Percentiles rank a stretch among this genome's conserved stretches.
Conservation (phyloP, 73 alveolate genomes). For the Stentor coeruleus region DNA sequence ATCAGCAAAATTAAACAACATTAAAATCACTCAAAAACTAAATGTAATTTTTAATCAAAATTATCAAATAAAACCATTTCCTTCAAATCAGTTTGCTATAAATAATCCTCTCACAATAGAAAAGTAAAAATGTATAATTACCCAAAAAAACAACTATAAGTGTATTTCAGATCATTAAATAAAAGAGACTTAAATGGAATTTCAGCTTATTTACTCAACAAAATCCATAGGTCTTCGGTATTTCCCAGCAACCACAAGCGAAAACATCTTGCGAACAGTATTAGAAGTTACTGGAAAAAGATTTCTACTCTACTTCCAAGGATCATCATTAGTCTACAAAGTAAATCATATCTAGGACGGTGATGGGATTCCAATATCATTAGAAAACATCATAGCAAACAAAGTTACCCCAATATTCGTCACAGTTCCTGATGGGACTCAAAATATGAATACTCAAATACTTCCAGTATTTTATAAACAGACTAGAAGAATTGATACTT, state of each 20-base stretch:
- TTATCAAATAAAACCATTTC: too few species aligned
- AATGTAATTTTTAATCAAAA: too few species aligned
- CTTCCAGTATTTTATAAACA: not conserved
- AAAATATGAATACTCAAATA: not conserved
- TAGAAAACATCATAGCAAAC: not conserved
- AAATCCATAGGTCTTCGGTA: not conserved
- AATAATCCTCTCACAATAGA: too few species aligned
- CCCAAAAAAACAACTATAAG: too few species aligned
- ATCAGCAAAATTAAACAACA: too few species aligned
- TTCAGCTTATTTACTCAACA: not conserved
- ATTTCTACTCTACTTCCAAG: conserved; percentile 8
- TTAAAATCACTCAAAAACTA: too few species aligned
- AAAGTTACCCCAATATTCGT: conserved; percentile 1
- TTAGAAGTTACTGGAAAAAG: not conserved
- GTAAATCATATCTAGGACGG: not conserved
- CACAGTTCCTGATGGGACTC: not conserved
- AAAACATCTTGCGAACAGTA: not conserved
- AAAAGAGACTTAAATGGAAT: too few species aligned
- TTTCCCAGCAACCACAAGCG: not conserved
- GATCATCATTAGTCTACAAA: not conserved
- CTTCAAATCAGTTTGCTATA: too few species aligned
- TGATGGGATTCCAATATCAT: not conserved
- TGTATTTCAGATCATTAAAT: too few species aligned
- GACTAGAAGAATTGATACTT: not conserved
- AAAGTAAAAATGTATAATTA: too few species aligned